Evolutionary conservation across 2,329 filamentous ascomycete species (phyloP), one percentile per base, ranked within the genome.

Genomic region (Zasmidium angulare): DNA sequence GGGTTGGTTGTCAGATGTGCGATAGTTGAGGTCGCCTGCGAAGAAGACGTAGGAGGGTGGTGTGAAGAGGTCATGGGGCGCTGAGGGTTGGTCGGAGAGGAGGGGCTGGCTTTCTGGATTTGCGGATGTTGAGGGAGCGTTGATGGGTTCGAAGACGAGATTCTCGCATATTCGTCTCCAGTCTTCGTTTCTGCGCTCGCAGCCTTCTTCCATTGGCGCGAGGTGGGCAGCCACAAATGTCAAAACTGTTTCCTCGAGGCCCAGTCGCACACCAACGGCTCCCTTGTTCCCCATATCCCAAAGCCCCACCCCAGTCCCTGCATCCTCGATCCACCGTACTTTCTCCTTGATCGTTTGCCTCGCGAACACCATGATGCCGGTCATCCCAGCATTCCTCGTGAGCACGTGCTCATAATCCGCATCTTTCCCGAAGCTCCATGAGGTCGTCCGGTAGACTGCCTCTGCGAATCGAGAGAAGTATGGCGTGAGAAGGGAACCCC

Each of bases 251-350:
- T 78, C 73, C 46, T 78, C 77, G 68, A 90, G 88, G 14, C 85
- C 81, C 47, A 95, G 76, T 31, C 92, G 83, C 61, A 93, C 81
- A 0, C 89, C 95, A 0, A 96, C 89, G 2, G 92, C 93, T 26
- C 93, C 95, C 76, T 99, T 99, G 75, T 97, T 97, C 17, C 92
- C 95, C 89, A 96, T 95, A 52, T 93, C 89, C 59, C 87, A 88
- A 0, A 92, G 75, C 0, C 95, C 95, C 51, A 97, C 89, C 0
- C 95, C 93, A 1, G 92, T 88, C 55, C 89, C 90, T 1, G 89
- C 91, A n/a, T 85, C 87, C 64, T 91, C 84, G n/a, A 95, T 78
- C 68, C 84, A 80, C 55, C 79, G 78, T 53, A 97, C 79, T 22
- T 82, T 80, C 9, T 81, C 75, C 0, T 83, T 80, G 46, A 84